A percentile compares a stretch with the other conserved stretches of the same genome.
Evolutionary conservation across 2,329 filamentous ascomycete species (phyloP).

Genomic region (Furcasterigmium furcatum): DNA sequence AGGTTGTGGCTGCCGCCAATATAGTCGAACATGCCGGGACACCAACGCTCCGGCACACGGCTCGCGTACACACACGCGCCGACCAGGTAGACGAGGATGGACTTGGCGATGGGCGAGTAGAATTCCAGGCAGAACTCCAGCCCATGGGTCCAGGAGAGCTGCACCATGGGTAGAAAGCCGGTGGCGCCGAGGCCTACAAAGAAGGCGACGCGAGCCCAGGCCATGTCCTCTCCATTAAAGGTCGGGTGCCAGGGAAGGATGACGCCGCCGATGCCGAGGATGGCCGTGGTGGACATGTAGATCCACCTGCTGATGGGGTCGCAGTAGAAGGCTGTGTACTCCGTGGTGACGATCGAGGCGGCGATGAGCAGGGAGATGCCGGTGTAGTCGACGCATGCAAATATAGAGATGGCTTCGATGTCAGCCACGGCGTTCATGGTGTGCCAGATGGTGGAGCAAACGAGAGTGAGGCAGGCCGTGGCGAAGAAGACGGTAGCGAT

Average conservation of each 20-base stretch:
- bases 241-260: slow-evolving; percentile 94
- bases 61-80: slow-evolving; percentile 88
- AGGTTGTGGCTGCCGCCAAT: slow-evolving; percentile 94
- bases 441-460: slow-evolving; percentile 96
- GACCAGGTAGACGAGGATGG: slow-evolving; percentile 77
- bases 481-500: slow-evolving; percentile 96
- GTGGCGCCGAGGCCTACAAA: slow-evolving; percentile 85
- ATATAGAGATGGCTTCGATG: slow-evolving; percentile 84
- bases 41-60: slow-evolving; percentile 91
- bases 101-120: slow-evolving; percentile 84
- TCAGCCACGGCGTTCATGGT: slow-evolving; percentile 98
- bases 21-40: slow-evolving; percentile 91
- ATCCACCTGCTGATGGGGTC: slow-evolving; percentile 82
- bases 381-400: slow-evolving; percentile 97
- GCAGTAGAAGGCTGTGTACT: slow-evolving; percentile 99
- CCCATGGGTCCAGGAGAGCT: slow-evolving; percentile 77
- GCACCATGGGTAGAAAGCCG: slow-evolving; percentile 83
- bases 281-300: slow-evolving; percentile 79
- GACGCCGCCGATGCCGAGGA: slow-evolving; percentile 81
- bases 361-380: slow-evolving; percentile 94
- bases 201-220: slow-evolving; percentile 88
- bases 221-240: slow-evolving; percentile 91
- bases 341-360: slow-evolving; percentile 94
- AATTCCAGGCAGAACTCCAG: slow-evolving; percentile 81
- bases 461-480: slow-evolving; percentile 88